Conservation (phyloP, 257 asterid species). For the Nicotiana noctiflora region DNA sequence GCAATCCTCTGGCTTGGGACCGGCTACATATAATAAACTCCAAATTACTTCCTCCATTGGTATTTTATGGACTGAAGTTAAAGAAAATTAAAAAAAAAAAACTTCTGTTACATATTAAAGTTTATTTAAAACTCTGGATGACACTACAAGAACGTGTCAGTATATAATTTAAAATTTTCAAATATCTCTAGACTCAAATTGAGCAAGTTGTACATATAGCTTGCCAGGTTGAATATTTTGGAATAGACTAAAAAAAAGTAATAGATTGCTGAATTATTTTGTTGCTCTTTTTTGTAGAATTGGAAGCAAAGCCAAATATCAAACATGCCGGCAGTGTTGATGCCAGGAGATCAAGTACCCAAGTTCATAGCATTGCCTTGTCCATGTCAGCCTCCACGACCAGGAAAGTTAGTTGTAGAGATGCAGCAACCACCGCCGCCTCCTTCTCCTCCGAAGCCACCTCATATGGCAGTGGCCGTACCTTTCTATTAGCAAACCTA, state of each 20-base stretch:
- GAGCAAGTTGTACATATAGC: too few species aligned
- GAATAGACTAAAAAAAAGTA: too few species aligned
- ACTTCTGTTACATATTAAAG: too few species aligned
- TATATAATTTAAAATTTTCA: too few species aligned
- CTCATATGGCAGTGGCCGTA: constrained; percentile 24
- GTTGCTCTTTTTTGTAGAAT: constrained; percentile 22
- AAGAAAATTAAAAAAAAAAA: too few species aligned
- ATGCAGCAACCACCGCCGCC: constrained; percentile 30
- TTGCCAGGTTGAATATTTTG: too few species aligned
- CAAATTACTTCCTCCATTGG: background rate
- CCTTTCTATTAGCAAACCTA: constrained; percentile 19
- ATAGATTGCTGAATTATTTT: background rate
- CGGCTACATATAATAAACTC: background rate
- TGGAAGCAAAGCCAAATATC: constrained; percentile 36
- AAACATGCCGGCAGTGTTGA: constrained; percentile 70
- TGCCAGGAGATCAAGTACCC: constrained; percentile 69
- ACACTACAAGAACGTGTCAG: too few species aligned
- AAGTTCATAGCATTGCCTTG: constrained; percentile 67
- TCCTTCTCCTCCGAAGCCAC: constrained; percentile 25
- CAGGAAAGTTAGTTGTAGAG: constrained; percentile 20
- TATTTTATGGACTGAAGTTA: background rate
- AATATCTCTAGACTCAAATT: too few species aligned
- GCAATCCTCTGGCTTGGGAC: background rate
- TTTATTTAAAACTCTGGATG: too few species aligned
- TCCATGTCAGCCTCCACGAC: constrained; percentile 46